These are phyloP conservation scores for Fragaria ananassa DNA, from an alignment of 306 rosid species.

Conservation along the genomic window DNA sequence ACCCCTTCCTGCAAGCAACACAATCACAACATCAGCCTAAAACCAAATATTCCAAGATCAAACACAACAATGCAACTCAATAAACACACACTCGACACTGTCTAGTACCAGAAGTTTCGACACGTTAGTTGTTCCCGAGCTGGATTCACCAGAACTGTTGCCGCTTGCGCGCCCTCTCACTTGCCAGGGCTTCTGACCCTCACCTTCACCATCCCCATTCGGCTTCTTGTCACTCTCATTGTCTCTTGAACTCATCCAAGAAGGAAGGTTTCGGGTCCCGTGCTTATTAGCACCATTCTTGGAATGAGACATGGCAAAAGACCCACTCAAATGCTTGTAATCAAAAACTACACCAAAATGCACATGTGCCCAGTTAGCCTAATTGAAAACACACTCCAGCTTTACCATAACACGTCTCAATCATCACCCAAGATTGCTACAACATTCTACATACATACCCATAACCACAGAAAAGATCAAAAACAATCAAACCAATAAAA, in stretches of 20 bases:
- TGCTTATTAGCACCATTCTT: constrained; percentile 27
- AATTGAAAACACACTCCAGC: background rate
- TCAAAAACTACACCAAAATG: background rate
- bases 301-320: constrained; percentile 44
- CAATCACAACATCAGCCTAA: constrained; percentile 17
- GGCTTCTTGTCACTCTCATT: constrained; percentile 41
- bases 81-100: constrained; percentile 1
- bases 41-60: constrained; percentile 1
- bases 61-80: constrained; percentile 8
- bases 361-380: constrained; percentile 1
- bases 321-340: constrained; percentile 19
- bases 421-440: background rate
- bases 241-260: constrained; percentile 57
- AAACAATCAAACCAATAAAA: background rate
- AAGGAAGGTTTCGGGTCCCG: constrained; percentile 60
- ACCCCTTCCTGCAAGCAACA: constrained; percentile 75
- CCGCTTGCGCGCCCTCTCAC: constrained; percentile 26
- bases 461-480: background rate
- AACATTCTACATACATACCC: background rate
- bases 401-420: background rate
- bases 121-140: constrained; percentile 39
- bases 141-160: constrained; percentile 33
- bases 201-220: constrained; percentile 33
- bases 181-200: constrained; percentile 32
- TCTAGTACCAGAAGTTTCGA: constrained; percentile 63